phyloP scores from a whole-genome alignment of 129 eudicot genomes.

The Flaveria sonorensis region DNA sequence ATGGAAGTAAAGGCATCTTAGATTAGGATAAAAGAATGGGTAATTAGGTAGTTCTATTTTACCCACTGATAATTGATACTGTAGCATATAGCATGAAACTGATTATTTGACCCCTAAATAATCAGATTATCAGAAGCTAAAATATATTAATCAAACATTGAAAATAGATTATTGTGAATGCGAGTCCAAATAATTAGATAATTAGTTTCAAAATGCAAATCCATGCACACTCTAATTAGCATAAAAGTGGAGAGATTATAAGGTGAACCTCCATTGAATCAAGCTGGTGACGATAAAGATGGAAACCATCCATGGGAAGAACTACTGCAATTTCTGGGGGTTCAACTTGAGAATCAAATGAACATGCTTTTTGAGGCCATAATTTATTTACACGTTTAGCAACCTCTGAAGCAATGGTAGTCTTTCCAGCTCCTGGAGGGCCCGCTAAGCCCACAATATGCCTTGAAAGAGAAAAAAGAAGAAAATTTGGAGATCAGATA shows the following conservation, averaged over 20 bases:
- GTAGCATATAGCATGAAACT: not conserved
- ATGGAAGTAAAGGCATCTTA: not conserved
- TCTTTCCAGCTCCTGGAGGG: constrained; percentile 99
- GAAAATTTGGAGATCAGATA: constrained; percentile 22
- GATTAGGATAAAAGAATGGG: not conserved
- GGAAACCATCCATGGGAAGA: constrained; percentile 97
- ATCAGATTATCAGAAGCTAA: not conserved
- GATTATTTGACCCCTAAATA: not conserved
- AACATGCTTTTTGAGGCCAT: constrained; percentile 74
- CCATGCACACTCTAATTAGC: constrained; percentile 11
- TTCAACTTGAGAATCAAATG: constrained; percentile 64
- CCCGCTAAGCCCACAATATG: constrained; percentile 92
- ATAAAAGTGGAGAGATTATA: constrained; percentile 16
- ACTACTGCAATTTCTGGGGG: constrained; percentile 81
- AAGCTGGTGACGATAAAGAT: constrained; percentile 83
- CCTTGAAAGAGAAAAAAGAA: constrained; percentile 51
- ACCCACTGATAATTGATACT: not conserved
- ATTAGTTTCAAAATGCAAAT: constrained; percentile 18
- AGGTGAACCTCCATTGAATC: constrained; percentile 80
- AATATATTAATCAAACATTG: not conserved
- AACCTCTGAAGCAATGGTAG: constrained; percentile 79
- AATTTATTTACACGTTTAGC: constrained; percentile 70
- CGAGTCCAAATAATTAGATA: not conserved
- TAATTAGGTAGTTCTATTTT: not conserved
- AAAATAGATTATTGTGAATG: not conserved